Evolutionary conservation across 164 flowering plant genomes (phyloP).

Genomic region (Protea cynaroides): DNA sequence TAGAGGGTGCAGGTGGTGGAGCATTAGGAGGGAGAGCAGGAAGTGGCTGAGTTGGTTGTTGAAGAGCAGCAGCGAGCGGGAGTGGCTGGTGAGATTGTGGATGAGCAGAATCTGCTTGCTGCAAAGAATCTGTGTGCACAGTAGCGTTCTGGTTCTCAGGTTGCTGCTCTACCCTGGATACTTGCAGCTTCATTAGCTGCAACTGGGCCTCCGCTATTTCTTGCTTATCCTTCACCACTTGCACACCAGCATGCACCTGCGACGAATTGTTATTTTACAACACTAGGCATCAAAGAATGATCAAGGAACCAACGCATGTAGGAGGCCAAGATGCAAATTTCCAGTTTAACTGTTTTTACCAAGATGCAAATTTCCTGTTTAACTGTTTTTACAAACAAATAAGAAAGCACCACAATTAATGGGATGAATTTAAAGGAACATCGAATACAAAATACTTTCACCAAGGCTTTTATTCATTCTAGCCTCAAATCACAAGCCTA

Average conservation of each 20-base stretch:
- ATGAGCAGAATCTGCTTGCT: slow-evolving; percentile 42
- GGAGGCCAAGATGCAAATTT: neutral
- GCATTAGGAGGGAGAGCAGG: slow-evolving; percentile 24
- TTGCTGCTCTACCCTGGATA: slow-evolving; percentile 39
- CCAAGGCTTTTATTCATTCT: too few relatives aligned
- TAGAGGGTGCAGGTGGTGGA: slow-evolving; percentile 18
- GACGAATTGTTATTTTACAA: slow-evolving; percentile 3
- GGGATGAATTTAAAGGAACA: too few relatives aligned
- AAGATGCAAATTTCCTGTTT: too few relatives aligned
- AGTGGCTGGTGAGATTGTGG: slow-evolving; percentile 27
- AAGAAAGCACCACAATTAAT: too few relatives aligned
- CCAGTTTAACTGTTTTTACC: too few relatives aligned
- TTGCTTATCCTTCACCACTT: slow-evolving; percentile 68
- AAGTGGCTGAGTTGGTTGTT: slow-evolving; percentile 26
- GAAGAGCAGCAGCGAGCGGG: slow-evolving; percentile 28
- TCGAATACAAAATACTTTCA: too few relatives aligned
- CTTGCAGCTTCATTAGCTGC: slow-evolving; percentile 56
- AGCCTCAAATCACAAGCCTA: too few relatives aligned
- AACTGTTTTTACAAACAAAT: too few relatives aligned
- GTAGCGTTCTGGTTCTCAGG: slow-evolving; percentile 33
- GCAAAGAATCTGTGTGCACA: slow-evolving; percentile 35
- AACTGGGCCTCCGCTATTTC: slow-evolving; percentile 64
- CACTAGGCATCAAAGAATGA: neutral
- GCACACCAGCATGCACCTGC: slow-evolving; percentile 78
- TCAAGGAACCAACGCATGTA: neutral